Percentiles rank a stretch among this genome's conserved stretches.
These are phyloP conservation scores for Leccinum insolens DNA, from an alignment of 1,284 basidiomycete species.

Conservation along the genomic window DNA sequence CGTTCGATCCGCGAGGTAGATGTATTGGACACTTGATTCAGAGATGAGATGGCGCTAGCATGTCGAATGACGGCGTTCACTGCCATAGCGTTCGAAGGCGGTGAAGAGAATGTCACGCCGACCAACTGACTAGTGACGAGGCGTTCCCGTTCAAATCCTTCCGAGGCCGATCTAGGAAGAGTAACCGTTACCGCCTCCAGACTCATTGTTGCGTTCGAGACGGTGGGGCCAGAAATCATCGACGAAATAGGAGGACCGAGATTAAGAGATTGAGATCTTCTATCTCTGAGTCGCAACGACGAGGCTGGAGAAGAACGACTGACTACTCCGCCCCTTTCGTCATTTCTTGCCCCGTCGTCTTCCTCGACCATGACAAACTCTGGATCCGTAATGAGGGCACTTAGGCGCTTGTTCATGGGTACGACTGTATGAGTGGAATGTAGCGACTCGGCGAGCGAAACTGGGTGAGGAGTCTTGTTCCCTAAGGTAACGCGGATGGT, in stretches of 20 bases:
- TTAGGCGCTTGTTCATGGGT: conserved; percentile 62
- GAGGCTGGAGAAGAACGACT: conserved; percentile 29
- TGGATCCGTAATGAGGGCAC: conserved; percentile 65
- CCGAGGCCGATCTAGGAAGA: conserved; percentile 33
- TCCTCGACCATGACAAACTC: conserved; percentile 59
- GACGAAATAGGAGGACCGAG: conserved; percentile 39
- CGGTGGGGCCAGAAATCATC: conserved; percentile 30
- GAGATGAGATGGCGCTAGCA: conserved; percentile 15
- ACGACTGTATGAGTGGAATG: conserved; percentile 72
- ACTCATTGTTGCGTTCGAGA: conserved; percentile 35
- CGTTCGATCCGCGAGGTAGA: conserved; percentile 25
- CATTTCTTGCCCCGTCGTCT: conserved; percentile 44
- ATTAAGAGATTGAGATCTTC: conserved; percentile 66
- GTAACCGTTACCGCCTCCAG: conserved; percentile 34
- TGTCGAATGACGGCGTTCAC: conserved; percentile 18
- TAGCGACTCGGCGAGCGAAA: conserved; percentile 73
- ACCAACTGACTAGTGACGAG: conserved; percentile 22
- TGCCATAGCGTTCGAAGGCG: conserved; percentile 19
- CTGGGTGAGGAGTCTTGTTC: conserved; percentile 62
- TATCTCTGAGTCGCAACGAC: conserved; percentile 46
- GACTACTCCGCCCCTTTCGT: conserved; percentile 34
- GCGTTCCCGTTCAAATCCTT: conserved; percentile 29
- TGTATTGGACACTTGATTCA: conserved; percentile 15
- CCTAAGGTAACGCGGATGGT: conserved; percentile 62
- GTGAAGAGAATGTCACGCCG: conserved; percentile 23